These are phyloP conservation scores for Melastoma candidum DNA, from an alignment of 441 rosid genomes.

Conservation along the genomic window DNA sequence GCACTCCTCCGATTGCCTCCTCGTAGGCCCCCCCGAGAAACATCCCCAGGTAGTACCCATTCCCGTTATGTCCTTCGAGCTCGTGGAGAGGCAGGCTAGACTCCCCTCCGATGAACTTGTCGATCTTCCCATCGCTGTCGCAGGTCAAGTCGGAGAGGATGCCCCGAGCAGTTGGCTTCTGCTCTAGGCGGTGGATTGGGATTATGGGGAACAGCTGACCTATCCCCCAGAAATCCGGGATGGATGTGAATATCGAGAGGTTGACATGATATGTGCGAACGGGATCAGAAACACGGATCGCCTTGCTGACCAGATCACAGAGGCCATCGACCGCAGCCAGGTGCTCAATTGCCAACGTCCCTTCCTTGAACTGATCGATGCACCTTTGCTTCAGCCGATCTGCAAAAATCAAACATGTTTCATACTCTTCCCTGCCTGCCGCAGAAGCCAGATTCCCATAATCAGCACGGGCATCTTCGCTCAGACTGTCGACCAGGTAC, in stretches of 20 bases:
- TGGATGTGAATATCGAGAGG: slow-evolving; percentile 84
- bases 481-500: slow-evolving; percentile 36
- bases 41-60: slow-evolving; percentile 78
- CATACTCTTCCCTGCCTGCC: slow-evolving; percentile 52
- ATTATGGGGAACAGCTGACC: slow-evolving; percentile 91
- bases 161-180: slow-evolving; percentile 67
- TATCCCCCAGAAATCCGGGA: slow-evolving; percentile 98
- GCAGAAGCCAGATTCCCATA: slow-evolving; percentile 43
- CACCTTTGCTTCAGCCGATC: slow-evolving; percentile 81
- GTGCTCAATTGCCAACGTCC: slow-evolving; percentile 67
- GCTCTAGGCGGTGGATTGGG: slow-evolving; percentile 77
- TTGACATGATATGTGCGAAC: slow-evolving; percentile 71
- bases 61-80: slow-evolving; percentile 27
- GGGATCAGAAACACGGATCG: slow-evolving; percentile 45
- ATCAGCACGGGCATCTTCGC: slow-evolving; percentile 50
- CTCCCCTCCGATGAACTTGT: slow-evolving; percentile 85
- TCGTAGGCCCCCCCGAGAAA: slow-evolving; percentile 96
- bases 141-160: slow-evolving; percentile 85
- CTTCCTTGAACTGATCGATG: slow-evolving; percentile 76
- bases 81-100: slow-evolving; percentile 75
- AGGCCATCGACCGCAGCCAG: slow-evolving; percentile 82
- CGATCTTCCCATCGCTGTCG: slow-evolving; percentile 92
- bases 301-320: slow-evolving; percentile 57
- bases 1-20: slow-evolving; percentile 96
- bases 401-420: slow-evolving; percentile 50